Base-by-base conservation (phyloP, 306 rosid genomes). In the Gillenia trifoliata region DNA sequence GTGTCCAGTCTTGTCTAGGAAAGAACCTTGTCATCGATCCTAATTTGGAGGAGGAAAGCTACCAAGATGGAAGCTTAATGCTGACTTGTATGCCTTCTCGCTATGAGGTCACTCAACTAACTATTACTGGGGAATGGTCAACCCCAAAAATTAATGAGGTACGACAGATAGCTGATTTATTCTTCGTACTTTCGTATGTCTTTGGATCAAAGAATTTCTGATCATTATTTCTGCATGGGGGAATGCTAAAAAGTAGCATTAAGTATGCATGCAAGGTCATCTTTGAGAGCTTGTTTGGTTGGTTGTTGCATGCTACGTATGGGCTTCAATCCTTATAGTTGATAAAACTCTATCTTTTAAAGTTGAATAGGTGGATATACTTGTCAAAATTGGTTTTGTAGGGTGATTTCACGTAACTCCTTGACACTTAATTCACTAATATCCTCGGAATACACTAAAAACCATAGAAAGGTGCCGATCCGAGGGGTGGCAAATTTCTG, bases 101-200 rank as follows among this genome's bases (percentile, higher is more conserved):
- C 62, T 89, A 90, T 5, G 98, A 95, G 88, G 86, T 95, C 76
- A 95, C 98, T 85, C 99, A 95, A 76, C 90, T 94, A 60, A 86
- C 89, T 19, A 79, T 94, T 71, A 91, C 96, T 0, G 98, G 98
- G 70, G 97, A 92, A 77, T 95, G 99, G 99, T 92, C 98, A 70
- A 80, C 93, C 22, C 78, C 91, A 62, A 87, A 85, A 75, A 40
- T 87, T 62, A 78, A 78, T 5, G 84, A 87, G 89, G 91, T 87
- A 66, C n/a, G 45, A 55, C 79, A 23, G 61, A 26, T 38, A 54
- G 11, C 64, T 26, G 64, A 13, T 34, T 66, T 47, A 34, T 70
- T 31, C 33, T 11, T 55, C 31, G 25, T 1, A 3, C 33, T n/a
- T 12, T 70, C 59, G 19, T 57, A 16, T 33, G 26, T 43, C 34